A percentile compares a stretch with the other conserved stretches of the same genome.
These are phyloP conservation scores for Barnettozyma vustinii DNA, from an alignment of 805 yeast species.

Conservation along the genomic window DNA sequence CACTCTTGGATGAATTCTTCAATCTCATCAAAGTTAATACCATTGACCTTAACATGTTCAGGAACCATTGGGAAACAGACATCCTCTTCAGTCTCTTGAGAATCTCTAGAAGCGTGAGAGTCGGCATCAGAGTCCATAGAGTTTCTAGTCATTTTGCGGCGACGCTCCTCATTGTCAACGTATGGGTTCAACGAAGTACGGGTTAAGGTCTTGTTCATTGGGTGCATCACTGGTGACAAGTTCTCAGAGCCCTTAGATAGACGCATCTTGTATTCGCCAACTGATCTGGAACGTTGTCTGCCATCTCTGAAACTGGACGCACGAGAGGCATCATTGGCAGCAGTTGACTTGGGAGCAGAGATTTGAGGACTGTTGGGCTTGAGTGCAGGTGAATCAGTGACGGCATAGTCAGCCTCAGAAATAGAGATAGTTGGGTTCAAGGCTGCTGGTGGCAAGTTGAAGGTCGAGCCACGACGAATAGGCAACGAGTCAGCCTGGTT, in stretches of 20 bases:
- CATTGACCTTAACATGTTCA: constrained; percentile 56
- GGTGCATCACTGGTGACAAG: constrained; percentile 21
- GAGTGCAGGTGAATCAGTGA: background rate
- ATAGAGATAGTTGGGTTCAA: constrained; percentile 3
- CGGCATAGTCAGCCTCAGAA: background rate
- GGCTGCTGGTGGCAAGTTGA: constrained; percentile 22
- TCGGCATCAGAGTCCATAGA: constrained; percentile 56
- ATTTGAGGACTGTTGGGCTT: background rate
- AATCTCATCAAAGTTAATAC: constrained; percentile 87
- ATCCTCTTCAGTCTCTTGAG: constrained; percentile 94
- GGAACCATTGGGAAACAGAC: constrained; percentile 93
- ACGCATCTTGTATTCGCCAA: constrained; percentile 34
- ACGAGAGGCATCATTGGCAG: background rate
- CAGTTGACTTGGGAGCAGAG: background rate
- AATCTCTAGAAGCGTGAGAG: constrained; percentile 69
- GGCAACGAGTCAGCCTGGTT: constrained; percentile 40
- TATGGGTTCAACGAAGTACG: constrained; percentile 20
- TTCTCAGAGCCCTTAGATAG: constrained; percentile 17
- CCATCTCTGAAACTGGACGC: constrained; percentile 3
- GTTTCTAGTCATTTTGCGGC: constrained; percentile 29
- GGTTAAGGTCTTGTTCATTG: constrained; percentile 18
- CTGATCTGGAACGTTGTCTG: constrained; percentile 26
- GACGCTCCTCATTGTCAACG: constrained; percentile 33
- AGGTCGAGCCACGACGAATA: constrained; percentile 26
- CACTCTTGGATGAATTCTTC: constrained; percentile 72